Evolutionary conservation across 352 stramenopile species (phyloP).

Genomic region (Phytophthora hybrid): DNA sequence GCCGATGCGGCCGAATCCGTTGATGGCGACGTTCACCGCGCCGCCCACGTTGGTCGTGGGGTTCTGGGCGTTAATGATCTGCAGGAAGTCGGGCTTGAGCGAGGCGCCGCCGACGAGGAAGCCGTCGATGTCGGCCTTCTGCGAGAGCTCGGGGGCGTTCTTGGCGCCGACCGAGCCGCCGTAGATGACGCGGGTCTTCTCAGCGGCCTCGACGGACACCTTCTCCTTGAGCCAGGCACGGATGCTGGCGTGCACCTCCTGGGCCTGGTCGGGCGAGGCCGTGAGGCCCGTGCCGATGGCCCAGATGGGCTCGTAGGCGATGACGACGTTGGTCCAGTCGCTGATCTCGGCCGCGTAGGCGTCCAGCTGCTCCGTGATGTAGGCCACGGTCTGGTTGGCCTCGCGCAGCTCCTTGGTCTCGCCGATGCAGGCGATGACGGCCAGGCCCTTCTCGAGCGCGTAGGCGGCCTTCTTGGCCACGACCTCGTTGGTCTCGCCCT

Average conservation of each 20-base stretch:
- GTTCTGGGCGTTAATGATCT: conserved; percentile 96
- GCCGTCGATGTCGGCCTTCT: conserved; percentile 98
- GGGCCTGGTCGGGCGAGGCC: conserved; percentile 97
- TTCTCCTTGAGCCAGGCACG: conserved; percentile 94
- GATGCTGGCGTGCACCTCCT: conserved; percentile 97
- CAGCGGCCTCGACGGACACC: conserved; percentile 91
- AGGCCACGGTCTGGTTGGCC: conserved; percentile 92
- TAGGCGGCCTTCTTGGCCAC: conserved; percentile 96
- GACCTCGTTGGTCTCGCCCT: conserved; percentile 93
- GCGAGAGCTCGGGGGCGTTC: conserved; percentile 94
- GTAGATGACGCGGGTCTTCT: conserved; percentile 97
- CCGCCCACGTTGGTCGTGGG: conserved; percentile 60
- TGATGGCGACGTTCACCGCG: conserved; percentile 97
- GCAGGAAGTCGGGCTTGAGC: conserved; percentile 97
- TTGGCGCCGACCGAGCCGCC: conserved; percentile 94
- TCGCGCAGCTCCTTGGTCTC: conserved; percentile 97
- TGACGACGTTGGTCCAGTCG: conserved; percentile 96
- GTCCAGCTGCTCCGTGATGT: conserved; percentile 95
- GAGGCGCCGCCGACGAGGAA: conserved; percentile 98
- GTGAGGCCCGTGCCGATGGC: conserved; percentile 98
- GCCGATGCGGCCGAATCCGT: conserved; percentile 99
- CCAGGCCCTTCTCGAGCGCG: conserved; percentile 93
- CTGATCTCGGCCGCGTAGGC: conserved; percentile 89
- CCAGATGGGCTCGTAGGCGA: conserved; percentile 98
- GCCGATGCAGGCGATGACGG: conserved; percentile 97